These are phyloP conservation scores for Rhododendron griersonianum DNA, from an alignment of 148 eudicot genomes.

Conservation along the genomic window DNA sequence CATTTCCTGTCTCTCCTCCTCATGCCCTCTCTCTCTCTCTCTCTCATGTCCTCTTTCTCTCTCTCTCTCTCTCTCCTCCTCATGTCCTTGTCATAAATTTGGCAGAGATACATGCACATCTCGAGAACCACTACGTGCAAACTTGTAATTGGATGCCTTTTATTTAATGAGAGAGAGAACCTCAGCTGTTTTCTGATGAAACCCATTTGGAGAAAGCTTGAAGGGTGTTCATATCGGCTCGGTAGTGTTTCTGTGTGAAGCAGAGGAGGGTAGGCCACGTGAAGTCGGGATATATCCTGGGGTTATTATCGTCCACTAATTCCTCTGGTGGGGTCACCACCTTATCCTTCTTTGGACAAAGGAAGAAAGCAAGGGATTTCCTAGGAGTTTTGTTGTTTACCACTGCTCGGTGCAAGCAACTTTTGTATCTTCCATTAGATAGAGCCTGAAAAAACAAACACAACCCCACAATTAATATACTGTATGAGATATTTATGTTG, in stretches of 20 bases:
- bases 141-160: neutral
- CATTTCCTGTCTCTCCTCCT: neutral
- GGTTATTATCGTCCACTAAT: conserved; percentile 44
- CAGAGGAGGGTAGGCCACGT: conserved; percentile 48
- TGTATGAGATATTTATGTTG: neutral
- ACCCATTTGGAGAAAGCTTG: conserved; percentile 46
- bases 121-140: neutral
- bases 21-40: neutral
- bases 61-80: neutral
- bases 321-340: conserved; percentile 51
- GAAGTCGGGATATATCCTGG: conserved; percentile 55
- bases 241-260: conserved; percentile 56
- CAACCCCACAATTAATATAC: neutral
- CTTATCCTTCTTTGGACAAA: conserved; percentile 56
- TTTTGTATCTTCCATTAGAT: conserved; percentile 56
- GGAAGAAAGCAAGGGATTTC: conserved; percentile 60
- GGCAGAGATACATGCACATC: neutral
- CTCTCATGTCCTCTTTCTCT: neutral
- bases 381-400: conserved; percentile 52
- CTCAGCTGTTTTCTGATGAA: conserved; percentile 16
- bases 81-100: neutral
- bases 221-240: conserved; percentile 63
- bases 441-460: conserved; percentile 37
- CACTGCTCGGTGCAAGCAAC: conserved; percentile 62
- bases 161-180: neutral